phyloP scores from a whole-genome alignment of 345 rosid genomes.

The Eutrema japonicum region DNA sequence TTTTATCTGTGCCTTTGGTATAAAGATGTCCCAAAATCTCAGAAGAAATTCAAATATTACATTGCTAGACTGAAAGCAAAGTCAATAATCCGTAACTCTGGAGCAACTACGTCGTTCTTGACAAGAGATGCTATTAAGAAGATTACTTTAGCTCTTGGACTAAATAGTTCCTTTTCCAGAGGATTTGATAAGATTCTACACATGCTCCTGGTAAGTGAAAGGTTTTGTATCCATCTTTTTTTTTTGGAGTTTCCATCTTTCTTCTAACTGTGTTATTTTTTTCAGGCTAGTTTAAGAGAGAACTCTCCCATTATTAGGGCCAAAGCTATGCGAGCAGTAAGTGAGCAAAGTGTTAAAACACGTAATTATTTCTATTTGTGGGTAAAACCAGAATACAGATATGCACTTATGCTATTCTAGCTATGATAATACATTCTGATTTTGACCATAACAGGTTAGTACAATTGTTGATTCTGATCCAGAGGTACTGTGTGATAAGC shows the following conservation, averaged over 20 bases:
- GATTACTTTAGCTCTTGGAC: slow-evolving; percentile 83
- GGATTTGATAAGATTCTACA: slow-evolving; percentile 96
- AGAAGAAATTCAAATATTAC: slow-evolving; percentile 66
- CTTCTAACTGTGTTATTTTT: slow-evolving; percentile 34
- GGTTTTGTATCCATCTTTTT: slow-evolving; percentile 31
- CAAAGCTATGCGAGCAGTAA: slow-evolving; percentile 92
- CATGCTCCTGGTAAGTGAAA: slow-evolving; percentile 87
- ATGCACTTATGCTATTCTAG: slow-evolving; percentile 34
- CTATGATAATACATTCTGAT: slow-evolving; percentile 40
- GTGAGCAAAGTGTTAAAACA: slow-evolving; percentile 41
- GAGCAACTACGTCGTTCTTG: slow-evolving; percentile 59
- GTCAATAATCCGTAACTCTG: slow-evolving; percentile 79
- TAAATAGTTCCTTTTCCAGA: slow-evolving; percentile 90
- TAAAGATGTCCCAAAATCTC: slow-evolving; percentile 85
- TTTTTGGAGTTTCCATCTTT: not conserved
- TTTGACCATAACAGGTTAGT: slow-evolving; percentile 74
- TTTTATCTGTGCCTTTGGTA: slow-evolving; percentile 91
- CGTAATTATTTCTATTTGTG: slow-evolving; percentile 14
- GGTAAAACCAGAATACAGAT: slow-evolving; percentile 20
- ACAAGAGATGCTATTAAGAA: slow-evolving; percentile 79
- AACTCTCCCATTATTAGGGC: slow-evolving; percentile 96
- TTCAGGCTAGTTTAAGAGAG: slow-evolving; percentile 95
- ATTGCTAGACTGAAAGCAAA: slow-evolving; percentile 85
- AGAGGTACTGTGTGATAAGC: slow-evolving; percentile 90
- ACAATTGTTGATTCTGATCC: slow-evolving; percentile 97